Base-by-base conservation (phyloP, 169 alveolate genomes). In the Fabrea salina region DNA sequence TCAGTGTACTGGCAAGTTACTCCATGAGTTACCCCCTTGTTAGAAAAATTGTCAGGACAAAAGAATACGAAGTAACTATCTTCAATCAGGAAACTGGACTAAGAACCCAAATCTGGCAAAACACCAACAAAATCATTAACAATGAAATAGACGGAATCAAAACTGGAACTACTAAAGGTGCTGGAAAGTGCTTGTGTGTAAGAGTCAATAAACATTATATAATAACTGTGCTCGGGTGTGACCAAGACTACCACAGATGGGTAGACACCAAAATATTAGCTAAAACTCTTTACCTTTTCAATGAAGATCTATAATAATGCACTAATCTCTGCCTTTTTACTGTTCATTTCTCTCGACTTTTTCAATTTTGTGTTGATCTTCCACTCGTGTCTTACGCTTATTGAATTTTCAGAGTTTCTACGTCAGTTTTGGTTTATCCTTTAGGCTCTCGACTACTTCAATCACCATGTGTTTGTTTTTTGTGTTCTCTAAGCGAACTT, bases 1-100 rank as follows among this genome's bases (percentile, higher is more conserved):
- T 83, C 3, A 87, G 84, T 0, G 64, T 49, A 33, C 37, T 89
- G 27, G 57, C 83, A 2, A 61, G 39, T 58, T 56, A 44, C 27
- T 59, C 76, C 27, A 22, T 84, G 40, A 50, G 79, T 70, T 30
- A 59, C 57, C 79, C 79, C 30, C 49, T 44, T 8, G 72, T 84
- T 64, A 49, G 83, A 22, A 50, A 56, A 49, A 77, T 84, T n/a
- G 75, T 79, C 19, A 32, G 41, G 2, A 51, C 66, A 0, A 47
- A 72, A 47, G 57, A 54, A 11, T 79, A 75, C 47, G 16, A 25
- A 40, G n/a, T n/a, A n/a, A n/a, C n/a, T n/a, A n/a, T n/a, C n/a
- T n/a, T n/a, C n/a, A n/a, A n/a, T n/a, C n/a, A n/a, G n/a, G n/a
- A n/a, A n/a, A n/a, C n/a, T n/a, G n/a, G n/a, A n/a, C 32, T 37